Evolutionary conservation across 352 stramenopile genomes (phyloP), one percentile per base, ranked within the genome.

Genomic region (Globisporangium uncinulatum): DNA sequence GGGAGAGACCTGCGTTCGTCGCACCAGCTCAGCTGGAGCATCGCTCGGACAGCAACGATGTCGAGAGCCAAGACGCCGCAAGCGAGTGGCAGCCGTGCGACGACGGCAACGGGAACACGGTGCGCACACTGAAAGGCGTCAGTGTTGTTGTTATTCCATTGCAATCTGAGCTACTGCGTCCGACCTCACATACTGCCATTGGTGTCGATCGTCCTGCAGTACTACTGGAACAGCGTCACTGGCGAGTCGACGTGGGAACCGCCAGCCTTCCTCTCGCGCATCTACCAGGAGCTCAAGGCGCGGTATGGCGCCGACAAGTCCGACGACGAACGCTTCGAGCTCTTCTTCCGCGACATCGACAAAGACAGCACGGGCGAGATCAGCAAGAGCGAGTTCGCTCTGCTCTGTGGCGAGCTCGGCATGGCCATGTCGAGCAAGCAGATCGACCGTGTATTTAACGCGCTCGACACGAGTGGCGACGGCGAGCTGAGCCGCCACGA

Each of bases 181-280:
- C 37, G 17, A 15, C 54, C 7, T 36, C 39, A 6, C 14, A 5
- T 15, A 17, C 17, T 14, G 32, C 6, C 32, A 17, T 20, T n/a
- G 21, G 36, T 32, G 11, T 20, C 14, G 43, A 6, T 20, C 15
- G 15, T 3, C 20, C 1, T 17, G 44, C 54, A 89, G 79, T 88
- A 87, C 29, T 90, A 82, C 56, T 90, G 76, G 75, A 90, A 90
- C 60, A 76, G 66, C 36, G 37, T 64, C n/a, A 87, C 75, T 2
- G 73, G 73, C 24, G 77, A 88, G 53, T 85, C 79, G 9, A 74
- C 67, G 1, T 88, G 79, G 80, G 78, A 89, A 42, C 66, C 79
- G 7, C 78, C 76, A 56, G 57, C 41, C 6, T 76, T 87, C 37
- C 71, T 83, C 20, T 76, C 65, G 8, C 65, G 70, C 19, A 85